Percentiles rank a stretch among this genome's conserved stretches.
Conservation (phyloP, 2,329 filamentous ascomycete species). For the Phoma sp. region DNA sequence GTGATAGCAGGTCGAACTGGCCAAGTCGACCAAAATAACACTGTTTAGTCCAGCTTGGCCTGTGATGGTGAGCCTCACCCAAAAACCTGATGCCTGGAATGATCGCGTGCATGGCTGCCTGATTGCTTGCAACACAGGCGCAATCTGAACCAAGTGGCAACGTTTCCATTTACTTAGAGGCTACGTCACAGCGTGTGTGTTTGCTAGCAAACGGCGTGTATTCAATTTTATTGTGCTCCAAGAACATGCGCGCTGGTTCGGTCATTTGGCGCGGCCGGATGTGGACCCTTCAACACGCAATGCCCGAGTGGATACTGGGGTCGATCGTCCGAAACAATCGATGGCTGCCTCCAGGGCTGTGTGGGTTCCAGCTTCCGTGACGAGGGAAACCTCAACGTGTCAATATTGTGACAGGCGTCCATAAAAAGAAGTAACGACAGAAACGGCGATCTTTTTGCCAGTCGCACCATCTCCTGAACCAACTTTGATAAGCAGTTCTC, state of each 20-base stretch:
- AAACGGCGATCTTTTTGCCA: not conserved
- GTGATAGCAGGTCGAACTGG: not conserved
- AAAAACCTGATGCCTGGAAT: constrained; percentile 8
- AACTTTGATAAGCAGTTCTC: constrained; percentile 29
- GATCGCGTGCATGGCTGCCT: not conserved
- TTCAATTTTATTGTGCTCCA: not conserved
- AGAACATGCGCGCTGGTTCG: not conserved
- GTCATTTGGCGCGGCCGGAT: constrained; percentile 20
- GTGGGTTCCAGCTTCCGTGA: constrained; percentile 22
- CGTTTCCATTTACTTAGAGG: not conserved
- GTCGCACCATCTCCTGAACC: constrained; percentile 26
- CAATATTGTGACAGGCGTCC: constrained; percentile 24
- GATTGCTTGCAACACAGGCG: not conserved
- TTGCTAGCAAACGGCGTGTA: not conserved
- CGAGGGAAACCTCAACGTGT: constrained; percentile 40
- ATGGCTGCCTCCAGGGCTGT: constrained; percentile 36
- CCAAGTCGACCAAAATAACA: not conserved
- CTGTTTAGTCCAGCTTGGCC: not conserved
- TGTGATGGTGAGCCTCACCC: not conserved
- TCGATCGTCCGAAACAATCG: constrained; percentile 27
- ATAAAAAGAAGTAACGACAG: constrained; percentile 23
- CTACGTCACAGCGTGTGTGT: not conserved
- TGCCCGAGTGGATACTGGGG: constrained; percentile 32
- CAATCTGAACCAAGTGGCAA: too few relatives aligned
- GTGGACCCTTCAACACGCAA: constrained; percentile 28